Evolutionary conservation across 192 early-diverging fungal species (phyloP), one percentile per base, ranked within the genome.

Genomic region (Coemansia biformis): DNA sequence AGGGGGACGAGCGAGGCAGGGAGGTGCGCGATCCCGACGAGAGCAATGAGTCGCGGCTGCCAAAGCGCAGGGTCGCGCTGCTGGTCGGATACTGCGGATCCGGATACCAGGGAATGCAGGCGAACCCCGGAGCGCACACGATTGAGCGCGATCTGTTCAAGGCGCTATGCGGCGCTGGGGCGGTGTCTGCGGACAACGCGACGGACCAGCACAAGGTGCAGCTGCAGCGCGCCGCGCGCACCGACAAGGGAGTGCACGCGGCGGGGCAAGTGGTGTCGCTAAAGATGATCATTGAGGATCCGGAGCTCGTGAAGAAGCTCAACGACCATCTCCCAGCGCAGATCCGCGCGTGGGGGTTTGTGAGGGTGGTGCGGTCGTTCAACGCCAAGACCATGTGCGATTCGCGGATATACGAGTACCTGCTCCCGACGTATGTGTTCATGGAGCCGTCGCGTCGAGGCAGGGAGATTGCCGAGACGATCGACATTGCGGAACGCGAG

Each of bases 231-330:
- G 85, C 91, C 8, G 96, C 96, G 9, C 80, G 96, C 26, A 99
- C 96, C 1, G 96, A 99, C 59, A 98, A 98, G 66, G 96, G 96
- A 22, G 96, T 99, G 5, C 95, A 98, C 59, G 93, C 96, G 16
- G 90, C 89, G 26, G 95, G 95, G 11, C 93, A 99, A 43, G 86
- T 99, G 3, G 81, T 91, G 9, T 92, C 92, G 5, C 46, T 89
- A 23, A 99, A 99, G 63, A 83, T 99, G 82, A 84, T 89, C 42
- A 63, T 86, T 7, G 86, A 88, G 41, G 79, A 85, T 29, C 59
- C 73, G 8, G 81, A 85, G 23, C 66, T 94, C 14, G 77, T 97
- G 13, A 54, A 70, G 23, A 83, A 81, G 56, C 82, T 98, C 63
- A 99, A 99, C 69, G 48, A 55, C 8, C 28, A 75, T n/a, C 62